These are phyloP conservation scores for Ogataea angusta DNA, from an alignment of 805 yeast genomes.

Conservation along the genomic window DNA sequence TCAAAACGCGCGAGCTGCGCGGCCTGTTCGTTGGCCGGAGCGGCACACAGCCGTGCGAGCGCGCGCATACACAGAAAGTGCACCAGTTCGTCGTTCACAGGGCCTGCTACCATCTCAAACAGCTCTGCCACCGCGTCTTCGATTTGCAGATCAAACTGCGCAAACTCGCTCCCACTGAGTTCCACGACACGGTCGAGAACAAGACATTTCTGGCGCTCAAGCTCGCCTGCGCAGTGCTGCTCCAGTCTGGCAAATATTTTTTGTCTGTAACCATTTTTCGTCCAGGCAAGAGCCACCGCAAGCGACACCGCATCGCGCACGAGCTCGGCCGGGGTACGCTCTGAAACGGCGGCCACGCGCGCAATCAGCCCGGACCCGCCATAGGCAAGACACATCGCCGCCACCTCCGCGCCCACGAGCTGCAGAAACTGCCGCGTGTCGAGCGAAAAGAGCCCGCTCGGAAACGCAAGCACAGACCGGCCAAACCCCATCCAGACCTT, in stretches of 20 bases:
- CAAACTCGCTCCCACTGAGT: neutral
- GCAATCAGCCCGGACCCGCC: slow-evolving; percentile 18
- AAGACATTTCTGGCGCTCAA: slow-evolving; percentile 1
- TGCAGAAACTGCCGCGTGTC: slow-evolving; percentile 30
- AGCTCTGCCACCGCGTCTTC: neutral
- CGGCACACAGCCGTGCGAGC: neutral
- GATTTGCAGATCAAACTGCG: slow-evolving; percentile 21
- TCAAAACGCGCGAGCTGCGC: neutral
- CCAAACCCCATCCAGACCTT: slow-evolving; percentile 43
- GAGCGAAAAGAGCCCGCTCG: slow-evolving; percentile 37
- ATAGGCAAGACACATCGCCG: slow-evolving; percentile 37
- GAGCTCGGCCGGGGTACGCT: slow-evolving; percentile 4
- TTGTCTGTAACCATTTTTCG: slow-evolving; percentile 7
- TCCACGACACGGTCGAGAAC: neutral
- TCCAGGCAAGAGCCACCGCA: slow-evolving; percentile 38
- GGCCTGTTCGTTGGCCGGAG: neutral
- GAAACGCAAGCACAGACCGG: slow-evolving; percentile 35
- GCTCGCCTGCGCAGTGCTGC: neutral
- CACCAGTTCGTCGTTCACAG: neutral
- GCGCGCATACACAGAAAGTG: neutral
- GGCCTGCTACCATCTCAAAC: neutral
- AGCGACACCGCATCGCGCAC: slow-evolving; percentile 28
- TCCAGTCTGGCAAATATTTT: neutral
- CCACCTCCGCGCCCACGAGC: slow-evolving; percentile 36
- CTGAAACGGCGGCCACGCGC: slow-evolving; percentile 15